phyloP scores from a whole-genome alignment of 495 filamentous ascomycete genomes.

The Cairneyella variabilis region DNA sequence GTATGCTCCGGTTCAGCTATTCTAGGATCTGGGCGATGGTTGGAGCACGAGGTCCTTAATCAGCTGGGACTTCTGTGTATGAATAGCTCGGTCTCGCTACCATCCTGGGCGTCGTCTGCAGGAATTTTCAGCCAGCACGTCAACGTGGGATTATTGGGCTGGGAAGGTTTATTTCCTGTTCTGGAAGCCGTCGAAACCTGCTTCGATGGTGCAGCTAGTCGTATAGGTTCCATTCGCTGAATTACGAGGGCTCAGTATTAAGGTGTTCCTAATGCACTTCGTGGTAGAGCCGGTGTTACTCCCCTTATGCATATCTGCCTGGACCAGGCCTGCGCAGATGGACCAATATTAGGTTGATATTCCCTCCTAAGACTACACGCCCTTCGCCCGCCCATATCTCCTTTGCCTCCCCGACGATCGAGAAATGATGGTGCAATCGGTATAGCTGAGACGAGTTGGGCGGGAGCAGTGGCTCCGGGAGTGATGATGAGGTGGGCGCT shows the following conservation, averaged over 20 bases:
- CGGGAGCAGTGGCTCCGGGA: background rate
- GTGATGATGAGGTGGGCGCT: background rate
- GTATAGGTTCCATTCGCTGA: background rate
- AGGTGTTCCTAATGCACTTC: background rate
- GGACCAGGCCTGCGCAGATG: conserved; percentile 3
- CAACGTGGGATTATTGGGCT: background rate
- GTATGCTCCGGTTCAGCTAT: conserved; percentile 6
- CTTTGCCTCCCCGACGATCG: conserved; percentile 1
- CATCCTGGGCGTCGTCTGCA: conserved; percentile 1
- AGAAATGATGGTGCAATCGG: conserved; percentile 5
- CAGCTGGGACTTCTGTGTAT: background rate
- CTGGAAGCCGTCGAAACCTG: background rate
- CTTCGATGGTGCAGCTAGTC: background rate
- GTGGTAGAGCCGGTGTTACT: background rate
- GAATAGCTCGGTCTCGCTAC: conserved; percentile 1
- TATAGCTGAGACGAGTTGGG: background rate
- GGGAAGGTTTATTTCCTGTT: background rate
- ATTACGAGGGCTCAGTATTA: conserved; percentile 4
- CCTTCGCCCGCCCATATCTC: background rate
- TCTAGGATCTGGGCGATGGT: background rate
- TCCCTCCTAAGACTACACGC: conserved; percentile 5
- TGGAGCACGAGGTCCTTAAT: background rate
- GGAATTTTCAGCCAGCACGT: background rate
- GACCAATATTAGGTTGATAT: background rate
- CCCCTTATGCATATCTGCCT: conserved; percentile 1